A percentile compares a stretch with the other conserved stretches of the same genome.
These are phyloP conservation scores for Euphorbia corollata DNA, from an alignment of 441 rosid species.

Conservation along the genomic window DNA sequence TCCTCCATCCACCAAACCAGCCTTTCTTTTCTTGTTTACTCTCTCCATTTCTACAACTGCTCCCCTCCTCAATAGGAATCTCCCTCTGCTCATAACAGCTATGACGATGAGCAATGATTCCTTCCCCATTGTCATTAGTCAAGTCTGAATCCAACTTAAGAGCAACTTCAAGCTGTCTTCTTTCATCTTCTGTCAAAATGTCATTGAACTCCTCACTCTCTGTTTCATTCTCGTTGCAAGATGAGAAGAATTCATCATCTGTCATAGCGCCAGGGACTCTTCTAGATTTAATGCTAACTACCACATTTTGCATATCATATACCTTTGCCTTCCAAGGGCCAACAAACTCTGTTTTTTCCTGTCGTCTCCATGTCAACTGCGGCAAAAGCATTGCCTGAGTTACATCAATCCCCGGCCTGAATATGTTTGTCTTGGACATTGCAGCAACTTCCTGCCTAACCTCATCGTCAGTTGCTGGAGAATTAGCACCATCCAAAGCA, in stretches of 20 bases:
- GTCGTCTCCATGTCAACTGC: conserved; percentile 87
- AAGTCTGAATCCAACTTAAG: conserved; percentile 66
- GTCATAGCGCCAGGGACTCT: conserved; percentile 93
- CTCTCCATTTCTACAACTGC: conserved; percentile 40
- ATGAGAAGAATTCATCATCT: conserved; percentile 70
- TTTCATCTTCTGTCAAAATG: conserved; percentile 76
- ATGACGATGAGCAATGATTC: conserved; percentile 53
- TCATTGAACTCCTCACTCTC: conserved; percentile 72
- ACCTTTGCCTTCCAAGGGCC: conserved; percentile 89
- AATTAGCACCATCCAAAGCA: conserved; percentile 82
- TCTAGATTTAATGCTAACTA: conserved; percentile 88
- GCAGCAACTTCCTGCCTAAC: conserved; percentile 77
- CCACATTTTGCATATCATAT: conserved; percentile 94
- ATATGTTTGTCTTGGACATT: conserved; percentile 85
- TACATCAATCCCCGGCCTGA: conserved; percentile 94
- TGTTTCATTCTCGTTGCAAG: conserved; percentile 61
- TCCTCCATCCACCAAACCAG: conserved; percentile 97
- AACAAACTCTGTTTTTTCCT: conserved; percentile 83
- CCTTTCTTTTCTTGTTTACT: conserved; percentile 76
- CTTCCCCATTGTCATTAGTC: conserved; percentile 43
- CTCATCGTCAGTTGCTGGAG: conserved; percentile 76
- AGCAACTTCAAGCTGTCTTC: conserved; percentile 82
- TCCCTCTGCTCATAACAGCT: conserved; percentile 79
- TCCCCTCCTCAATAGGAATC: conserved; percentile 52
- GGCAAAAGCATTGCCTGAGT: conserved; percentile 82